phyloP scores from a whole-genome alignment of 805 yeast species.

The Saccharomycopsis lassenensis region DNA sequence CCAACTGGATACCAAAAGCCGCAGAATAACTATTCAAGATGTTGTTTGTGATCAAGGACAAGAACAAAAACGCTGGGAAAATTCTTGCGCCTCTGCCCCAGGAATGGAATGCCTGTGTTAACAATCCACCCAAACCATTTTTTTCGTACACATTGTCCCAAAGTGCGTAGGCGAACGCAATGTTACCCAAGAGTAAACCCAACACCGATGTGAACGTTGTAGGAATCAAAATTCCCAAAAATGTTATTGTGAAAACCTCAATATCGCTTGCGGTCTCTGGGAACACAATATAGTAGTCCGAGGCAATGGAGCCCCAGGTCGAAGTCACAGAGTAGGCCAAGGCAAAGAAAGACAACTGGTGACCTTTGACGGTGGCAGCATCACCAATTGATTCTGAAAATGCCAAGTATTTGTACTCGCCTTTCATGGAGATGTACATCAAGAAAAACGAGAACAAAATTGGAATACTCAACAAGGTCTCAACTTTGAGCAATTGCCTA shows the following conservation, averaged over 20 bases:
- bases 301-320: slow-evolving; percentile 83
- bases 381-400: slow-evolving; percentile 26
- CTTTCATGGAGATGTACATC: slow-evolving; percentile 51
- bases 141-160: slow-evolving; percentile 48
- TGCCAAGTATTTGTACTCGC: slow-evolving; percentile 28
- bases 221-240: slow-evolving; percentile 56
- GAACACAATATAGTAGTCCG: slow-evolving; percentile 73
- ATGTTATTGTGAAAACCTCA: slow-evolving; percentile 49
- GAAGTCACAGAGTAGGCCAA: slow-evolving; percentile 68
- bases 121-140: slow-evolving; percentile 67
- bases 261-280: slow-evolving; percentile 58
- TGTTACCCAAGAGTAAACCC: slow-evolving; percentile 61
- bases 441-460: slow-evolving; percentile 56
- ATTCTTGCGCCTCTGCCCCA: slow-evolving; percentile 67
- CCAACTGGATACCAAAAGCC: slow-evolving; percentile 65
- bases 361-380: slow-evolving; percentile 43
- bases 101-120: slow-evolving; percentile 49
- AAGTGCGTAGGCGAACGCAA: slow-evolving; percentile 42
- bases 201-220: slow-evolving; percentile 65
- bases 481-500: slow-evolving; percentile 55
- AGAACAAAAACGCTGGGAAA: slow-evolving; percentile 53
- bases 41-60: slow-evolving; percentile 74
- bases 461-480: slow-evolving; percentile 56
- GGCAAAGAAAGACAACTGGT: slow-evolving; percentile 61
- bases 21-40: slow-evolving; percentile 73